Base-by-base conservation (phyloP, 345 rosid species). In the Ailanthus altissimus region DNA sequence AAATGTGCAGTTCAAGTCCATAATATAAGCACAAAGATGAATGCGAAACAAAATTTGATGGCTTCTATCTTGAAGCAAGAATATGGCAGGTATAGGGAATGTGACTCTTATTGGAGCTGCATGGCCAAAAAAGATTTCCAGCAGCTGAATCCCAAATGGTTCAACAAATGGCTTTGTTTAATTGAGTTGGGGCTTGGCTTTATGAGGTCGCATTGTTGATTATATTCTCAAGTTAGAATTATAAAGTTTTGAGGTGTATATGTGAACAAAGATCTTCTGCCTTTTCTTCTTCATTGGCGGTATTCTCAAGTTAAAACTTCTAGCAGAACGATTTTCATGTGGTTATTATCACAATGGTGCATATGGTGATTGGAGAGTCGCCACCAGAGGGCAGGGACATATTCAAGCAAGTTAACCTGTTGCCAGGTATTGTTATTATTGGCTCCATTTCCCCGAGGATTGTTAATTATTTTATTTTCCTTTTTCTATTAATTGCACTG, bases 391-490 rank as follows among this genome's bases (percentile, higher is more conserved):
- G 68, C 57, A 6, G 42, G 74, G 51, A 54, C 42, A 53, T 45
- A 72, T 68, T 67, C 54, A 78, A 58, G 69, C 76, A 51, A 49
- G 67, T 64, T 77, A 63, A 72, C 63, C 59, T 18, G 16, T 56
- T 76, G 40, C 66, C 77, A 70, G 76, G 83, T 85, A 77, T 62
- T 65, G 51, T 59, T 67, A 8, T 66, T 36, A 66, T 50, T 6
- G 2, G 21, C 38, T 68, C 3, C 54, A 6, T 70, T 62, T 63
- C 21, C n/a, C 26, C 23, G 57, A 53, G 47, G 18, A 26, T 60
- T 58, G 57, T 25, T 77, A 36, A 3, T 70, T 62, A 7, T 49
- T 73, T 14, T 36, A 42, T 20, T 32, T 36, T 32, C n/a, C n/a
- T n/a, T n/a, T 49, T 32, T 68, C 10, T 50, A 3, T n/a, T 0